Evolutionary conservation across 1,139 yeast species (phyloP).

Genomic region (Pichia sp.): DNA sequence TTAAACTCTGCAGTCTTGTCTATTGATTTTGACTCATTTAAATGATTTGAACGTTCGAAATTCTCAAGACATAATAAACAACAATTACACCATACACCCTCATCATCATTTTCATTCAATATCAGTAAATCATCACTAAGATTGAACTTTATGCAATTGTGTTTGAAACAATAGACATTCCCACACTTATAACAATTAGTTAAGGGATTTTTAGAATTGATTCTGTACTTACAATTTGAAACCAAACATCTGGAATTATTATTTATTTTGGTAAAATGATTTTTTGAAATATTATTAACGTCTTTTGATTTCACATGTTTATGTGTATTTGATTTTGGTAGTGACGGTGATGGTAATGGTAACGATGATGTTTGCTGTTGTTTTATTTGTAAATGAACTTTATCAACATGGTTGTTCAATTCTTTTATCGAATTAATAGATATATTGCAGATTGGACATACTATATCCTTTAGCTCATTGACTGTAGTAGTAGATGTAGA

Average conservation of each 20-base stretch:
- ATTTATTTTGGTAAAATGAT: constrained; percentile 59
- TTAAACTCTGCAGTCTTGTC: constrained; percentile 46
- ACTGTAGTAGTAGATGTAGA: background rate
- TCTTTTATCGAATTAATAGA: constrained; percentile 50
- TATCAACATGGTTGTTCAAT: constrained; percentile 69
- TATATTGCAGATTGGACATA: constrained; percentile 70
- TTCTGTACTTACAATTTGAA: constrained; percentile 33
- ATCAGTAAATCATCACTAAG: constrained; percentile 40
- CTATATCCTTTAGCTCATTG: background rate
- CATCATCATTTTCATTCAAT: constrained; percentile 29
- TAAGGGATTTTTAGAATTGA: constrained; percentile 45
- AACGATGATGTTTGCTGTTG: too few species aligned
- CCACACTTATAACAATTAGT: constrained; percentile 74
- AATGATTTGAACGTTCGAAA: constrained; percentile 49
- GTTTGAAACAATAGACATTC: constrained; percentile 56
- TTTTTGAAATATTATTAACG: background rate
- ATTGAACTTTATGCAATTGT: constrained; percentile 49
- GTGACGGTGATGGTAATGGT: background rate
- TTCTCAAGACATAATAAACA: constrained; percentile 55
- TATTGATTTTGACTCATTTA: constrained; percentile 28
- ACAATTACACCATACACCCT: constrained; percentile 64
- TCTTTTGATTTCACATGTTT: background rate
- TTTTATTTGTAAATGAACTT: constrained; percentile 39
- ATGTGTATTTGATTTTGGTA: too few species aligned
- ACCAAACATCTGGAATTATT: constrained; percentile 34